Evolutionary conservation across 805 yeast genomes (phyloP).

Genomic region (Wickerhamomyces chambardii): DNA sequence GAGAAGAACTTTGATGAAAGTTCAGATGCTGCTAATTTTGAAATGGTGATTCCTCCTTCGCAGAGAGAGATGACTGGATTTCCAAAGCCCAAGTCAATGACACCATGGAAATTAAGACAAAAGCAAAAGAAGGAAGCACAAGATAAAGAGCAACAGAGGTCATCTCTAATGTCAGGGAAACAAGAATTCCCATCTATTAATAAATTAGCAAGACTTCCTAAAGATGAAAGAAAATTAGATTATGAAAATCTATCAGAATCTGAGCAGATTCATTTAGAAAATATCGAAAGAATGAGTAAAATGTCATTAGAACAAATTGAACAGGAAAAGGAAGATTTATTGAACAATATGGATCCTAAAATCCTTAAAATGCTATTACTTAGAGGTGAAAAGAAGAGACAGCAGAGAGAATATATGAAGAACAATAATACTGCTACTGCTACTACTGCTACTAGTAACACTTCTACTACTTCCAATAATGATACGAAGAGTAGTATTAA

Average conservation of each 20-base stretch:
- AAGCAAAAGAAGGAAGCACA: slow-evolving; percentile 92
- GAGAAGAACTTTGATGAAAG: slow-evolving; percentile 90
- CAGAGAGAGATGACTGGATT: too few species aligned
- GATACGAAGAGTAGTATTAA: too few species aligned
- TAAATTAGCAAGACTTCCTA: slow-evolving; percentile 85
- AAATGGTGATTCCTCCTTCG: too few species aligned
- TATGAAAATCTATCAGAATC: slow-evolving; percentile 40
- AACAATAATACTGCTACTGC: too few species aligned
- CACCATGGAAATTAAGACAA: slow-evolving; percentile 83
- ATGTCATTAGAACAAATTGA: slow-evolving; percentile 63
- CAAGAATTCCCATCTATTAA: too few species aligned
- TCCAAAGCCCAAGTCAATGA: slow-evolving; percentile 80
- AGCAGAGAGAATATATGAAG: slow-evolving; percentile 28
- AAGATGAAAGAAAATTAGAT: slow-evolving; percentile 70
- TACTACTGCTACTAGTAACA: too few species aligned
- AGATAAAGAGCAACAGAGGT: slow-evolving; percentile 85
- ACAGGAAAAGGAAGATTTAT: slow-evolving; percentile 55
- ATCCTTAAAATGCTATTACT: slow-evolving; percentile 49
- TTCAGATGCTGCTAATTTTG: too few species aligned
- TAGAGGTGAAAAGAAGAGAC: slow-evolving; percentile 42
- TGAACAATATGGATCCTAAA: slow-evolving; percentile 60
- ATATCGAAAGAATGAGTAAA: slow-evolving; percentile 45
- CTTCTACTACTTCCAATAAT: too few species aligned
- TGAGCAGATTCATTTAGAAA: slow-evolving; percentile 71
- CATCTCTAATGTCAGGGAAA: slow-evolving; percentile 95